Conservation (phyloP, 352 stramenopile species). For the Albugo laibachii region DNA sequence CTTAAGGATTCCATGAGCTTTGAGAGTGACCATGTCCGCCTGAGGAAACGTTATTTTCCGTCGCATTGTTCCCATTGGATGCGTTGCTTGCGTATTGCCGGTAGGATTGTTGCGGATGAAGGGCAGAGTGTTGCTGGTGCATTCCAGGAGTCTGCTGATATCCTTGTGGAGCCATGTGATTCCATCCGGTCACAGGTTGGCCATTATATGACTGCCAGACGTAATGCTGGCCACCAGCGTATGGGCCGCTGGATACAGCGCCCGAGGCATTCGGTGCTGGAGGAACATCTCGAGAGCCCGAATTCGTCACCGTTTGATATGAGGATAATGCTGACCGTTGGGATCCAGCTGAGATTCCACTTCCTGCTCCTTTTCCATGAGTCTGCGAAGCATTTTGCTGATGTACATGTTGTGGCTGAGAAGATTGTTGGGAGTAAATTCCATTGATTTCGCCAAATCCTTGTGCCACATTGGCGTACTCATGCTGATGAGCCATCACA, state of each 20-base stretch:
- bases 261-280: constrained; percentile 46
- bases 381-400: constrained; percentile 31
- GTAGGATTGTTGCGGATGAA: constrained; percentile 50
- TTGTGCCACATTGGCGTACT: constrained; percentile 55
- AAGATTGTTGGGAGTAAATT: constrained; percentile 47
- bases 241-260: constrained; percentile 27
- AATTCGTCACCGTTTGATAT: constrained; percentile 21
- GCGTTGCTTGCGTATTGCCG: constrained; percentile 38
- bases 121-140: constrained; percentile 15
- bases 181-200: constrained; percentile 36
- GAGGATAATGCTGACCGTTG: constrained; percentile 5
- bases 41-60: no score
- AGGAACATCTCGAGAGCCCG: constrained; percentile 29
- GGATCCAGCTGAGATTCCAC: constrained; percentile 17
- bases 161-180: constrained; percentile 70
- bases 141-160: constrained; percentile 29
- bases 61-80: constrained; percentile 7
- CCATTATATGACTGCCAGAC: constrained; percentile 59
- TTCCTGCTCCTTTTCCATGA: constrained; percentile 49
- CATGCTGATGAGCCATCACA: constrained; percentile 55
- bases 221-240: constrained; percentile 47
- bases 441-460: constrained; percentile 70
- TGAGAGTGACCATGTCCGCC: constrained; percentile 8
- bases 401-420: constrained; percentile 34
- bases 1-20: constrained; percentile 51